These are phyloP conservation scores for Acacia confusa DNA, from an alignment of 306 rosid species.

Conservation along the genomic window DNA sequence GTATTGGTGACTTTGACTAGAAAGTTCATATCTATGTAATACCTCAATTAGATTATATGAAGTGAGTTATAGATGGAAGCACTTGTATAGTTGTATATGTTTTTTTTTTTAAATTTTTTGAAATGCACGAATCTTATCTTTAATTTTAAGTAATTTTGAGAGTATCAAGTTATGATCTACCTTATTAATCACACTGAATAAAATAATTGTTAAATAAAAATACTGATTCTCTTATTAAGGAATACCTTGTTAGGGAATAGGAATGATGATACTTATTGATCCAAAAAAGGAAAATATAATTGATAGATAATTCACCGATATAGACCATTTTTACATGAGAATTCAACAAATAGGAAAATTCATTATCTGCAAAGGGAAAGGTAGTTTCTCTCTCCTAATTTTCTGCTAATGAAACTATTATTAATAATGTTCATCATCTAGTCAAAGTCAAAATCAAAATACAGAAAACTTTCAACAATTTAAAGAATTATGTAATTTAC, in stretches of 20 bases:
- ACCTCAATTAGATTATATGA: too few species aligned
- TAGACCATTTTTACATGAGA: too few species aligned
- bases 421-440: too few species aligned
- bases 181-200: neutral
- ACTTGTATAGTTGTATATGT: too few species aligned
- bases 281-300: too few species aligned
- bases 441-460: too few species aligned
- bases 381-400: neutral
- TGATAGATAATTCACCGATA: too few species aligned
- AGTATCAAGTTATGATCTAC: neutral
- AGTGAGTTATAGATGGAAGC: rapidly evolving
- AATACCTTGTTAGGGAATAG: too few species aligned
- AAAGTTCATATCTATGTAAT: too few species aligned
- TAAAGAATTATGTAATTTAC: neutral
- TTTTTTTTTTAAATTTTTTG: too few species aligned
- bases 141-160: neutral
- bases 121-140: too few species aligned
- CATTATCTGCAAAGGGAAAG: neutral
- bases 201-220: neutral
- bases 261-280: neutral
- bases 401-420: neutral
- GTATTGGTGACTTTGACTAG: too few species aligned
- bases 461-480: neutral
- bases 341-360: neutral
- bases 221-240: neutral